These are phyloP conservation scores for Fraxinus sp. DNA, from an alignment of 305 asterid genomes.

Conservation along the genomic window DNA sequence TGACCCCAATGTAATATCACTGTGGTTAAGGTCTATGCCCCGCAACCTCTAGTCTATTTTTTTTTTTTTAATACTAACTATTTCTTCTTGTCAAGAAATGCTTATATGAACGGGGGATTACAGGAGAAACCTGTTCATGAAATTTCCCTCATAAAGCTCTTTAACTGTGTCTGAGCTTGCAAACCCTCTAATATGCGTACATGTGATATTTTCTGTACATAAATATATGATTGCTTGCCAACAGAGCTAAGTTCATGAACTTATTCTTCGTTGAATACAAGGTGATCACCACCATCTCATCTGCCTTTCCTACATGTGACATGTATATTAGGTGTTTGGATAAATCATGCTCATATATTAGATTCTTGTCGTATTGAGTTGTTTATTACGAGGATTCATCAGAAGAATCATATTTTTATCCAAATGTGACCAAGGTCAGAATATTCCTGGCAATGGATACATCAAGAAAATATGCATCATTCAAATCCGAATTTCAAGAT, in stretches of 20 bases:
- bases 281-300: neutral
- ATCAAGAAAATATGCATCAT: neutral
- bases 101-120: neutral
- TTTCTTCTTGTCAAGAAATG: neutral
- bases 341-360: neutral
- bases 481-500: neutral
- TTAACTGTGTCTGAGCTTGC: no score
- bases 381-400: neutral
- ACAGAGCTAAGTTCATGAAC: neutral
- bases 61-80: no score
- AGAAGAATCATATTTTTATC: neutral
- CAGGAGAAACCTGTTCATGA: neutral
- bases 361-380: neutral
- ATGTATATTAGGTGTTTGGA: neutral
- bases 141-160: neutral
- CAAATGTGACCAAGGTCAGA: neutral
- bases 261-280: neutral
- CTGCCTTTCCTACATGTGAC: neutral
- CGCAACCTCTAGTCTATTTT: no score
- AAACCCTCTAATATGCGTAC: neutral
- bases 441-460: neutral
- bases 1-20: neutral
- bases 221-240: neutral
- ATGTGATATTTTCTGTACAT: neutral
- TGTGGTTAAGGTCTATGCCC: neutral